These are phyloP conservation scores for Saccharomycopsis fodiens DNA, from an alignment of 805 yeast genomes.

Conservation along the genomic window DNA sequence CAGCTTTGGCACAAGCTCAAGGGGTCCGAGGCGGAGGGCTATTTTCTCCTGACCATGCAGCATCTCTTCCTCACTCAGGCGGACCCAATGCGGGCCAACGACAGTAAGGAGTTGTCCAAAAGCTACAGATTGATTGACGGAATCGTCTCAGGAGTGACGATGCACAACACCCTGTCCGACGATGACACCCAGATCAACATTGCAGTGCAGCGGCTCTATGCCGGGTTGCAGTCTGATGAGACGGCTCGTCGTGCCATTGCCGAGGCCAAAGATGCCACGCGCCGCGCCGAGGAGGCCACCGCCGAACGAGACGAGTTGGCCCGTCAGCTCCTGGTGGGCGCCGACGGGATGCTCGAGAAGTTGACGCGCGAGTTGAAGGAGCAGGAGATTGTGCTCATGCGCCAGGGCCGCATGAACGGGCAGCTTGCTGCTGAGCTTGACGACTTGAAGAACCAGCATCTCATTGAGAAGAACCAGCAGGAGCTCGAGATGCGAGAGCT, in stretches of 20 bases:
- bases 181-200: slow-evolving; percentile 52
- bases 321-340: slow-evolving; percentile 47
- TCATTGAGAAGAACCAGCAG: slow-evolving; percentile 65
- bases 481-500: slow-evolving; percentile 73
- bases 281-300: slow-evolving; percentile 35
- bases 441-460: slow-evolving; percentile 29
- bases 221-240: slow-evolving; percentile 67
- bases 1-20: slow-evolving; percentile 51
- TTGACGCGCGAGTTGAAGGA: slow-evolving; percentile 53
- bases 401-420: slow-evolving; percentile 46
- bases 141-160: slow-evolving; percentile 45
- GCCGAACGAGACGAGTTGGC: slow-evolving; percentile 46
- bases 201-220: slow-evolving; percentile 55
- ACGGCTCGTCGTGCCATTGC: slow-evolving; percentile 57
- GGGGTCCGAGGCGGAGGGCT: slow-evolving; percentile 52
- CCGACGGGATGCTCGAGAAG: slow-evolving; percentile 55
- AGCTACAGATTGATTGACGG: slow-evolving; percentile 51
- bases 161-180: slow-evolving; percentile 25
- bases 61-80: slow-evolving; percentile 47
- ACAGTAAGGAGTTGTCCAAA: slow-evolving; percentile 37
- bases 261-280: slow-evolving; percentile 40
- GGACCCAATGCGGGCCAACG: slow-evolving; percentile 40
- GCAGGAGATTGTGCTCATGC: slow-evolving; percentile 44
- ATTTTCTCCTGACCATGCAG: slow-evolving; percentile 56
- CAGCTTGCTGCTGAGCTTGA: slow-evolving; percentile 34